phyloP scores from a whole-genome alignment of 495 filamentous ascomycete genomes.

The Trichoderma reesei region DNA sequence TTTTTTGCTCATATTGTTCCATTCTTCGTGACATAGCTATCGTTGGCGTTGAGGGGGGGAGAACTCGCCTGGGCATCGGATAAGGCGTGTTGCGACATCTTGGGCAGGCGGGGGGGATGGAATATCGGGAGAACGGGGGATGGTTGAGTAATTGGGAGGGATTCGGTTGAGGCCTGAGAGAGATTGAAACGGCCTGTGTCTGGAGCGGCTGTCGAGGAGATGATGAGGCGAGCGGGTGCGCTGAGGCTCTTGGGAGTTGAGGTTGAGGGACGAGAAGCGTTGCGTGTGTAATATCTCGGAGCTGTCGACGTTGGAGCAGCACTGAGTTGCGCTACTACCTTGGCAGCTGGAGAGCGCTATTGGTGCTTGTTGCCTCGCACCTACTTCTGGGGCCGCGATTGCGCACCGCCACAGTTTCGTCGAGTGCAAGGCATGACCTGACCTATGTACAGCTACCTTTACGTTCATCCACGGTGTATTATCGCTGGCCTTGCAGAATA shows the following conservation, averaged over 20 bases:
- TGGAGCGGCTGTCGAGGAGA: not conserved
- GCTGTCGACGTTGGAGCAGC: not conserved
- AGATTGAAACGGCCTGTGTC: not conserved
- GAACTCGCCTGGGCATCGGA: slow-evolving; percentile 8
- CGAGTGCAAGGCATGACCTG: not conserved
- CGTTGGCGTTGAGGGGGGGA: not conserved
- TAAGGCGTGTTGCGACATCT: slow-evolving; percentile 12
- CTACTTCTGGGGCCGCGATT: slow-evolving; percentile 1
- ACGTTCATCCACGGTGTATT: not conserved
- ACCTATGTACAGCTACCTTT: not conserved
- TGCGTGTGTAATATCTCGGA: slow-evolving; percentile 3
- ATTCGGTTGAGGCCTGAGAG: not conserved
- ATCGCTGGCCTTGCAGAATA: not conserved
- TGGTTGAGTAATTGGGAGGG: slow-evolving; percentile 1
- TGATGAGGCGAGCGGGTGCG: not conserved
- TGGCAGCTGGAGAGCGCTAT: not conserved
- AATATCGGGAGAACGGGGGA: not conserved
- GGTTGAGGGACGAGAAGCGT: slow-evolving; percentile 13
- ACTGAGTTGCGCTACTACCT: not conserved
- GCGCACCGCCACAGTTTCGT: slow-evolving; percentile 5
- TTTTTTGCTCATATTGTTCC: too few species aligned
- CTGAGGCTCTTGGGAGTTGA: slow-evolving; percentile 14
- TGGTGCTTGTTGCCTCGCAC: not conserved
- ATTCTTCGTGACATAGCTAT: too few species aligned
- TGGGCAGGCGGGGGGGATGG: slow-evolving; percentile 11